Percentiles rank a stretch among this genome's conserved stretches.
Conservation (phyloP, 768 basidiomycete genomes). For the Rhizopogon rudus region DNA sequence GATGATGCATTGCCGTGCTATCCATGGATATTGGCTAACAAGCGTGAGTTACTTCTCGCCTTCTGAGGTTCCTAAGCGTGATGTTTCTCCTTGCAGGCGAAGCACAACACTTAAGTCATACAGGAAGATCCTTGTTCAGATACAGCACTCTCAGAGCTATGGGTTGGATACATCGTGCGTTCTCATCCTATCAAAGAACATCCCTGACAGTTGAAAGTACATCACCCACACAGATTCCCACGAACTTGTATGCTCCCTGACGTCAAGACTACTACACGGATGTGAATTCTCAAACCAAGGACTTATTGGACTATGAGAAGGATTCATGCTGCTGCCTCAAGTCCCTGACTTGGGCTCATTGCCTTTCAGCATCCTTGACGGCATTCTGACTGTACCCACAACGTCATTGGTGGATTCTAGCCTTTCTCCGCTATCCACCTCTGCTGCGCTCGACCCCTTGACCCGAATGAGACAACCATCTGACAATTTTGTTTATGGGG, state of each 20-base stretch:
- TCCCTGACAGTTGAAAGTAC: not conserved
- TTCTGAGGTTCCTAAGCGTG: not conserved
- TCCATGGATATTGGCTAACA: slow-evolving; percentile 66
- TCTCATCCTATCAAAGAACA: slow-evolving; percentile 17
- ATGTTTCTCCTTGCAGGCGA: slow-evolving; percentile 37
- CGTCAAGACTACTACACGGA: slow-evolving; percentile 50
- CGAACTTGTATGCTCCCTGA: slow-evolving; percentile 51
- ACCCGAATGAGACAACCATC: slow-evolving; percentile 29
- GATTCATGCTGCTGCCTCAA: slow-evolving; percentile 43
- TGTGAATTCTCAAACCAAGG: slow-evolving; percentile 81
- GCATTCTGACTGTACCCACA: slow-evolving; percentile 6
- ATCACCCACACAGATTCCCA: slow-evolving; percentile 47
- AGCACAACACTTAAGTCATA: slow-evolving; percentile 52
- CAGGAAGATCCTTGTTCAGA: slow-evolving; percentile 39
- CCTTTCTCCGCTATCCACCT: slow-evolving; percentile 10
- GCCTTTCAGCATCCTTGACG: slow-evolving; percentile 7
- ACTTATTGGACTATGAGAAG: slow-evolving; percentile 76
- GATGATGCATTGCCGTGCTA: slow-evolving; percentile 60
- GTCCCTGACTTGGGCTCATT: slow-evolving; percentile 12
- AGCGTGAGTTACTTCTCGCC: slow-evolving; percentile 39
- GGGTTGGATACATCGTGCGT: slow-evolving; percentile 76
- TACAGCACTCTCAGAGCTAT: slow-evolving; percentile 51
- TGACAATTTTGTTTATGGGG: slow-evolving; percentile 41
- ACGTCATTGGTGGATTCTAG: slow-evolving; percentile 12
- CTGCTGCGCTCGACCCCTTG: slow-evolving; percentile 9